Evolutionary conservation across 768 basidiomycete genomes (phyloP), one percentile per base, ranked within the genome.

Genomic region (Phlegmacium glaucopus): DNA sequence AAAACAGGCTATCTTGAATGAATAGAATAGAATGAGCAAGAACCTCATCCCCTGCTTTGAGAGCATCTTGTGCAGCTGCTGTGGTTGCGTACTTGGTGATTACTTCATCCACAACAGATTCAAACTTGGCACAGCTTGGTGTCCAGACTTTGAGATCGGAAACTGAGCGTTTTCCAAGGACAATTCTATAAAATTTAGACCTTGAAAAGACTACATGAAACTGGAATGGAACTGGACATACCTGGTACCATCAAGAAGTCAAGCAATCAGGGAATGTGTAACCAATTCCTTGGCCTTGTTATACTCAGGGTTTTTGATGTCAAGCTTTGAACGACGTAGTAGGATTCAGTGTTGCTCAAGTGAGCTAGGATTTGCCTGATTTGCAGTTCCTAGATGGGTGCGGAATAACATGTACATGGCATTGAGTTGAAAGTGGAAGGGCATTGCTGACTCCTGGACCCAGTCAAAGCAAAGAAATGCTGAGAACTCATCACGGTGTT

Each of bases 371-470:
- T 53, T 49, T n/a, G 18, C 12, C 36, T 53, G 44, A 5, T 17
- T 39, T 13, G 18, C 22, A 2, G 39, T 43, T 10, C 47, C 52
- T 17, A 49, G 48, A 36, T 53, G 48, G 2, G 52, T 53, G 6
- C 39, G 34, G 36, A 28, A 49, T 15, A 53, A 28, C 25, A 27
- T 32, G 40, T 53, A 53, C 47, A 53, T 45, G 2, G 48, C 48
- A 30, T 53, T 53, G 13, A 53, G 17, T 25, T 53, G 52, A 37
- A 53, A 53, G 35, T 53, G 48, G 36, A 53, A 53, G 3, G 52
- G 52, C 48, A 53, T 53, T 13, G 52, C 47, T 18, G 43, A 42
- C 38, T 53, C 52, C 28, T 53, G 52, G 13, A 53, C 36, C 52
- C 52, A 53, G 13, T 49, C 43, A 25, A 53, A 49, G 0, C 30